A percentile compares a stretch with the other conserved stretches of the same genome.
These are phyloP conservation scores for Tubosaeta brunneosetosa DNA, from an alignment of 768 basidiomycete species.

Conservation along the genomic window DNA sequence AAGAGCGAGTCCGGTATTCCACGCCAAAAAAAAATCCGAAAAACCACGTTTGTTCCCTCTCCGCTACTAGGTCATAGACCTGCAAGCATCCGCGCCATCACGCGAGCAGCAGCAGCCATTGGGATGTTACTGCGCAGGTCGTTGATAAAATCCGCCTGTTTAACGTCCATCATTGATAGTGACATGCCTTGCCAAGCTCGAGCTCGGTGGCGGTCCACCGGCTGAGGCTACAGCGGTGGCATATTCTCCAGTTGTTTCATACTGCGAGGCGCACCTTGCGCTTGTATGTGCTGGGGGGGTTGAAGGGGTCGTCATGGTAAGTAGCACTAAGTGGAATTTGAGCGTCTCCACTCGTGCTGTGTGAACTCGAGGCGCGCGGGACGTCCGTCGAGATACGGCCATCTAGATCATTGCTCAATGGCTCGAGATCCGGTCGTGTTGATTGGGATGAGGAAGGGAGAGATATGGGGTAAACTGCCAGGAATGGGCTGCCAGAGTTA, in stretches of 20 bases:
- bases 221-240: neutral
- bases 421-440: too few species aligned
- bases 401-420: too few species aligned
- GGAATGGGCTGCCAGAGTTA: neutral
- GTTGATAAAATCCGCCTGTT: constrained; percentile 24
- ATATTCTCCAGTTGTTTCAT: constrained; percentile 2
- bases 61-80: constrained; percentile 10
- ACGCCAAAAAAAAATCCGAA: too few species aligned
- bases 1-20: too few species aligned
- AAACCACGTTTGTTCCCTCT: neutral
- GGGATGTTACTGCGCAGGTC: constrained; percentile 19
- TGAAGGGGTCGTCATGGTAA: neutral
- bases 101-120: constrained; percentile 19
- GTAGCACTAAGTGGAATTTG: constrained; percentile 5
- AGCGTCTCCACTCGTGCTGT: neutral
- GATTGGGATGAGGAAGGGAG: neutral
- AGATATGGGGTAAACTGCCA: neutral
- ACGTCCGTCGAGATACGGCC: neutral
- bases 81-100: constrained; percentile 22
- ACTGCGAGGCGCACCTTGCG: constrained; percentile 1
- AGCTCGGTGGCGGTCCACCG: neutral
- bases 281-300: neutral
- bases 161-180: constrained; percentile 18
- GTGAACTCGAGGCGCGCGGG: too few species aligned
- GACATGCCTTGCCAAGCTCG: constrained; percentile 3